phyloP scores from a whole-genome alignment of 805 yeast genomes.

The Schizosaccharomyces lindneri region DNA sequence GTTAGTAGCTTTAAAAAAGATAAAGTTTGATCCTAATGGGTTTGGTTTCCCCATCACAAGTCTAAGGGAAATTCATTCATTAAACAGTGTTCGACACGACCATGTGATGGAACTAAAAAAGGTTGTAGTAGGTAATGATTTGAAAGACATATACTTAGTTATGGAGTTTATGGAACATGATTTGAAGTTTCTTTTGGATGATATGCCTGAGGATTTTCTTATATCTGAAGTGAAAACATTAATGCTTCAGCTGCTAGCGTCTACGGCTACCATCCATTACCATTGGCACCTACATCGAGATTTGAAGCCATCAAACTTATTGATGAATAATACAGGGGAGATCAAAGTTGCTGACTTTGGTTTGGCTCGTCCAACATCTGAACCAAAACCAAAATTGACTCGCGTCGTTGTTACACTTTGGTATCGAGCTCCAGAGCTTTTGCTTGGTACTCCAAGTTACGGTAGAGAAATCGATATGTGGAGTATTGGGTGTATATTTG shows the following conservation, averaged over 20 bases:
- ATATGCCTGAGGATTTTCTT: constrained; percentile 12
- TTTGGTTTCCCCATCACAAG: constrained; percentile 47
- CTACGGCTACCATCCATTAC: constrained; percentile 9
- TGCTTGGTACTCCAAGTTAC: constrained; percentile 20
- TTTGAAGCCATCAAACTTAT: constrained; percentile 12
- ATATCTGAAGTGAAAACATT: constrained; percentile 12
- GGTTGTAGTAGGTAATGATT: constrained; percentile 21
- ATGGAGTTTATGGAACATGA: constrained; percentile 15
- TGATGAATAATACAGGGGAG: constrained; percentile 9
- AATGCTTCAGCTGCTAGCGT: constrained; percentile 11
- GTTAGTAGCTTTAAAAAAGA: constrained; percentile 35
- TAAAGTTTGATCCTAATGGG: constrained; percentile 18
- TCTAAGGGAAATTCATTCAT: constrained; percentile 35
- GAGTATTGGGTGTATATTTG: constrained; percentile 38
- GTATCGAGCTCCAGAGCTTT: constrained; percentile 23
- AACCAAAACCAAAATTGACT: constrained; percentile 8
- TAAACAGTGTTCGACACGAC: constrained; percentile 24
- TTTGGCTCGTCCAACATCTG: constrained; percentile 20
- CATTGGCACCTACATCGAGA: constrained; percentile 12
- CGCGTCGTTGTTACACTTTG: constrained; percentile 25
- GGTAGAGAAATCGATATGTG: constrained; percentile 22
- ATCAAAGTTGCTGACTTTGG: constrained; percentile 23
- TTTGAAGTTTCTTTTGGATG: constrained; percentile 8
- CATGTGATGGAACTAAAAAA: constrained; percentile 30
- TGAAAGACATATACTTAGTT: constrained; percentile 10